Evolutionary conservation across 352 stramenopile genomes (phyloP).

Genomic region (Pythium utonaiense): DNA sequence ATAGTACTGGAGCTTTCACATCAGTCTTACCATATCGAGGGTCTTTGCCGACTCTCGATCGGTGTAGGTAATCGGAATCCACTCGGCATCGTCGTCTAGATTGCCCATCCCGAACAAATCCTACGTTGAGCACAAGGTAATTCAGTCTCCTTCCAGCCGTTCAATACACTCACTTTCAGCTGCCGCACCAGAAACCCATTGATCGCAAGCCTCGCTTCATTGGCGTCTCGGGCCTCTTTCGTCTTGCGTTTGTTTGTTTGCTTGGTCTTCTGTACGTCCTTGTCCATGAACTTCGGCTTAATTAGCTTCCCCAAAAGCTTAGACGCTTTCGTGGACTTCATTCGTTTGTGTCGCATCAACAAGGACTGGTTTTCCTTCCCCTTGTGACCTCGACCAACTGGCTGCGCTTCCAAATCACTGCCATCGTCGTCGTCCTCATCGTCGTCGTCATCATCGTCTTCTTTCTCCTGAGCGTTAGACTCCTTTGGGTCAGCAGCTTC

Average conservation of each 20-base stretch:
- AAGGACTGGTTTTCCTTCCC: slow-evolving; percentile 43
- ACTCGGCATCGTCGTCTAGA: slow-evolving; percentile 69
- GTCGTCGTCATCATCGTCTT: slow-evolving; percentile 25
- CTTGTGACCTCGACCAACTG: slow-evolving; percentile 8
- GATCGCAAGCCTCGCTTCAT: slow-evolving; percentile 41
- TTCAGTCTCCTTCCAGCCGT: too few species aligned
- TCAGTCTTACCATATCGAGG: slow-evolving; percentile 52
- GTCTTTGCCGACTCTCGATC: slow-evolving; percentile 62
- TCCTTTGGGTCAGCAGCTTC: slow-evolving; percentile 10
- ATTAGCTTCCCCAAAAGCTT: slow-evolving; percentile 14
- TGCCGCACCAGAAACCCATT: slow-evolving; percentile 46
- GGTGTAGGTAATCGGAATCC: slow-evolving; percentile 73
- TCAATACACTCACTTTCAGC: neutral
- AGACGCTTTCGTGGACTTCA: slow-evolving; percentile 2
- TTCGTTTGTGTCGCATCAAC: slow-evolving; percentile 26
- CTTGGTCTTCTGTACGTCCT: slow-evolving; percentile 27
- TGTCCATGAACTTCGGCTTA: slow-evolving; percentile 26
- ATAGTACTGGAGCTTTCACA: neutral
- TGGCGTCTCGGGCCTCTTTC: slow-evolving; percentile 53
- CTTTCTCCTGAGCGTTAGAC: neutral
- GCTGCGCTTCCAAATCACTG: too few species aligned
- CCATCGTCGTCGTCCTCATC: slow-evolving; percentile 19
- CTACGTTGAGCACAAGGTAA: slow-evolving; percentile 22
- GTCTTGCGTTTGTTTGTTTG: slow-evolving; percentile 34
- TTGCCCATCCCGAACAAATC: slow-evolving; percentile 75